Evolutionary conservation across 306 rosid genomes (phyloP), one percentile per base, ranked within the genome.

Genomic region (Lathyrus aphaca): DNA sequence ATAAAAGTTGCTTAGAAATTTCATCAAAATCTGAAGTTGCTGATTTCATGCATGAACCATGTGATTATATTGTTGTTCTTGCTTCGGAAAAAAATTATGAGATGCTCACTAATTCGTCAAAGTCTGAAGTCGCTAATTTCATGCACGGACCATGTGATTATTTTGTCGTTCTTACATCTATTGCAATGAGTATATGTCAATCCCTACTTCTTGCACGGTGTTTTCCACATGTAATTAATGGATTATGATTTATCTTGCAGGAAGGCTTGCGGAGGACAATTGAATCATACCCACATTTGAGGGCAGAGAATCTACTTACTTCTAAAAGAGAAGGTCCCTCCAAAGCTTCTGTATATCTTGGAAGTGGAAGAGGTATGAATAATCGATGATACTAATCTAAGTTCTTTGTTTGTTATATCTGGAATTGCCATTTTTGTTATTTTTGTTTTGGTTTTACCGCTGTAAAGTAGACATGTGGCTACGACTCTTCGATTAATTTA

Each of bases 231-330:
- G 40, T 21, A 44, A 62, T 43, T 40, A 30, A 38, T 35, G n/a
- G 80, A 54, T 75, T 66, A 54, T 65, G 18, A 9, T 67, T 77
- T 40, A 72, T 74, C 59, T 65, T 82, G 80, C 86, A 91, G 99
- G 97, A 91, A 66, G 97, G 99, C 73, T 77, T 95, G n/a, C 82
- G 66, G 32, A 91, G 86, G 82, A 95, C 99, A 59, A 79, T 91
- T 42, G 89, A 89, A 46, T 86, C 99, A 63, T 95, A 81, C 66
- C 80, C 92, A 74, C 92, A 89, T 77, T 80, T 95, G 82, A 87
- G 84, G 83, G 92, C 95, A 14, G 88, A 89, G 68, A 74, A 74
- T 77, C 85, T 12, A 63, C 78, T 44, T 21, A 81, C 79, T 78
- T 66, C 71, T 43, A 80, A 75, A 85, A 83, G 95, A 77, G 87